Evolutionary conservation across 768 basidiomycete genomes (phyloP), one percentile per base, ranked within the genome.

Genomic region (Solioccasus polychromus): DNA sequence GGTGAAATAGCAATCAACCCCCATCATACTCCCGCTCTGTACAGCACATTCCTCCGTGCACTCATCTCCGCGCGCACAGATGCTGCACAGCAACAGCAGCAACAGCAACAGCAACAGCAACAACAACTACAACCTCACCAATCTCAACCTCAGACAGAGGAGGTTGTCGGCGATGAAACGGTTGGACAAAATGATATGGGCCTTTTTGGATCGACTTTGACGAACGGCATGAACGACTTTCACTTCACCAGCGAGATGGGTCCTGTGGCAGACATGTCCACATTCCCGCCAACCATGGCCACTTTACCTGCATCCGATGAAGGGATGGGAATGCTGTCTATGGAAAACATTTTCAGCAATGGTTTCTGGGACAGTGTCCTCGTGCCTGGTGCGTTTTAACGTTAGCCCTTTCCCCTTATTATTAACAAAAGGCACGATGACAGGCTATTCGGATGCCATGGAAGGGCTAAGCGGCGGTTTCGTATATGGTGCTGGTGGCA

Each of bases 361-460:
- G 81, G 80, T 32, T 92, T 92, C 64, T 92, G 90, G 91, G 91
- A 92, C 64, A 90, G 77, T 53, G 81, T 92, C 57, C 77, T 92
- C 28, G 84, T 92, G 20, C 90, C 90, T 51, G 90, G 88, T 88
- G 58, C 45, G 82, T 74, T 26, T 18, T 12, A 31, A 38, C 2
- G 2, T 38, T 29, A 32, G 34, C 36, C 15, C n/a, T n/a, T n/a
- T 45, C 29, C 40, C 15, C 12, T 29, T 26, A 10, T 41, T 3
- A 45, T 39, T 48, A 38, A 45, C 35, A n/a, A 49, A 35, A 46
- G 23, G 22, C 26, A 20, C 50, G 18, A 43, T 18, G 32, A 34
- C 49, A 91, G 89, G 90, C 3, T 92, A 88, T 57, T 78, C 79
- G 32, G 86, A 87, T 53, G 76, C 83, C 17, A 76, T 90, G 72